Conservation (phyloP, 192 early-diverging fungal genomes). For the Backusella parvicylindrica region DNA sequence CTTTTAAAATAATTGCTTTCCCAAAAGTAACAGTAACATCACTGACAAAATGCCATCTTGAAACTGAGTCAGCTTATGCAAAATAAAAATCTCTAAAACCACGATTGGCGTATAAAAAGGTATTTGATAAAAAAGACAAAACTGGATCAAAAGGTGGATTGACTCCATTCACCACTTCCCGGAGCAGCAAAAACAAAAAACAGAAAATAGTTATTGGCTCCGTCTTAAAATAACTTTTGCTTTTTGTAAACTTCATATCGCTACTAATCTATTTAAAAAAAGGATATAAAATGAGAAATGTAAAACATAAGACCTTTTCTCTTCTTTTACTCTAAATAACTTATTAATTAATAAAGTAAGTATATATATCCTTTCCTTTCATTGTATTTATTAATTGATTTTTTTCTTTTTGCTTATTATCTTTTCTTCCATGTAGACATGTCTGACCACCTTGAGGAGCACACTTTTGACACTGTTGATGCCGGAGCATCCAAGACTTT, state of each 20-base stretch:
- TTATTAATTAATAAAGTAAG: neutral
- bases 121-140: neutral
- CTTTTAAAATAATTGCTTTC: neutral
- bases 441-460: constrained; percentile 66
- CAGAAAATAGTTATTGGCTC: neutral
- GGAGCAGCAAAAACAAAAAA: neutral
- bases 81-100: neutral
- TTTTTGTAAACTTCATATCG: neutral
- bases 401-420: neutral
- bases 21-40: neutral
- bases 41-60: neutral
- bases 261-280: neutral
- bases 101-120: neutral
- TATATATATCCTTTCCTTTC: neutral
- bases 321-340: neutral
- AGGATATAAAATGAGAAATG: neutral
- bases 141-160: neutral
- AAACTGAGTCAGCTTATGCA: neutral
- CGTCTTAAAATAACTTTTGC: neutral
- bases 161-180: neutral
- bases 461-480: constrained; percentile 68
- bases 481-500: constrained; percentile 91
- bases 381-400: no score
- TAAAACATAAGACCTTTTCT: neutral
- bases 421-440: constrained; percentile 13